These are phyloP conservation scores for Leishmania lainsoni DNA, from an alignment of 208 protist species.

Conservation along the genomic window DNA sequence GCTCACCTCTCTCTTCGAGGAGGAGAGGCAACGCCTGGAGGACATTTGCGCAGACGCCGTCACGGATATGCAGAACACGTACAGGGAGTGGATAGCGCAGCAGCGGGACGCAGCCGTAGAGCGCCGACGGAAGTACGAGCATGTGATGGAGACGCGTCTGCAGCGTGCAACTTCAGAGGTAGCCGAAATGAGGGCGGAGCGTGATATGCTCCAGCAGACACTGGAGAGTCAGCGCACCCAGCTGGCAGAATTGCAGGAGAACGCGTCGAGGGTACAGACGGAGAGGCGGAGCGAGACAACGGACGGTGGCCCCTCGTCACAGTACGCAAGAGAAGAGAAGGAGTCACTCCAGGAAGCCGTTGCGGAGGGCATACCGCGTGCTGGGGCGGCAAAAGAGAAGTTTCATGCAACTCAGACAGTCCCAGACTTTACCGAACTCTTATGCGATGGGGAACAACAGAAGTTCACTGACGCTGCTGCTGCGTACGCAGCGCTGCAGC, in stretches of 20 bases:
- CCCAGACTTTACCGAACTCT: not conserved
- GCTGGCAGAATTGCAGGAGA: slow-evolving; percentile 1
- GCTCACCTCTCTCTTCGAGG: slow-evolving; percentile 42
- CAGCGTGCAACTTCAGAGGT: slow-evolving; percentile 17
- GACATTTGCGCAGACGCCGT: slow-evolving; percentile 30
- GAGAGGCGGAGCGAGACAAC: not conserved
- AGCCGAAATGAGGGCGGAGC: slow-evolving; percentile 18
- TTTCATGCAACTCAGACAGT: not conserved
- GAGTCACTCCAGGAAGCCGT: not conserved
- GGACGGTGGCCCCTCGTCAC: not conserved
- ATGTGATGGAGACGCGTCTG: slow-evolving; percentile 28
- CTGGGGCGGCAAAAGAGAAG: not conserved
- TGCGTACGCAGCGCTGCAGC: slow-evolving; percentile 11
- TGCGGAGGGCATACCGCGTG: not conserved
- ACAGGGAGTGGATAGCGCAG: slow-evolving; percentile 19
- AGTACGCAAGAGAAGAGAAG: slow-evolving; percentile 5
- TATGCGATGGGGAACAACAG: slow-evolving; percentile 12
- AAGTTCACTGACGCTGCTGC: not conserved
- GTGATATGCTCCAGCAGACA: slow-evolving; percentile 15
- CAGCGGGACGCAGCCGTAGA: slow-evolving; percentile 18
- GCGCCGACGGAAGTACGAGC: slow-evolving; percentile 22
- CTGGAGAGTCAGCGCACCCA: slow-evolving; percentile 4
- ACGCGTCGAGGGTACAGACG: not conserved
- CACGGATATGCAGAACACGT: slow-evolving; percentile 26
- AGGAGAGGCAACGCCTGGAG: slow-evolving; percentile 40